A percentile compares a stretch with the other conserved stretches of the same genome.
These are phyloP conservation scores for Saccharomyces kudriavzevii DNA, from an alignment of 805 yeast species.

Conservation along the genomic window DNA sequence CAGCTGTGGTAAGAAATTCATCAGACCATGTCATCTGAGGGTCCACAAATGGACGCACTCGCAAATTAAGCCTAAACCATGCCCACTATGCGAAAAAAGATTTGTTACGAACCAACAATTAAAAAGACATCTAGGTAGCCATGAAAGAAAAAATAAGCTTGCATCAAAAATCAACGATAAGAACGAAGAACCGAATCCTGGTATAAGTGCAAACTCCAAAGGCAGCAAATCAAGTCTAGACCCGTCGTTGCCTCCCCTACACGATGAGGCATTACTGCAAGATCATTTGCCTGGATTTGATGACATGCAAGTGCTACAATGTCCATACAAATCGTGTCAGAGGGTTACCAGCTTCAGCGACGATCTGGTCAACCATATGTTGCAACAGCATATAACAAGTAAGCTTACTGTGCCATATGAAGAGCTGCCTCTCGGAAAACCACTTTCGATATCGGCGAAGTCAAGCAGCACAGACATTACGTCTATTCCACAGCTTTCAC, in stretches of 20 bases:
- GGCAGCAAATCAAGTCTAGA: neutral
- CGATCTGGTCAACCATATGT: conserved; percentile 14
- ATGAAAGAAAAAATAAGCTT: conserved; percentile 29
- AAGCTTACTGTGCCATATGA: conserved; percentile 2
- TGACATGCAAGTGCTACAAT: conserved; percentile 3
- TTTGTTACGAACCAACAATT: conserved; percentile 53
- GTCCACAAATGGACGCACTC: conserved; percentile 70
- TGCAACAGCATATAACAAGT: conserved; percentile 14
- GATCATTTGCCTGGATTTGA: neutral
- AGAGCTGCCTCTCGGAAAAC: neutral
- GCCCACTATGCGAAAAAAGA: conserved; percentile 52
- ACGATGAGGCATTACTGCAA: neutral
- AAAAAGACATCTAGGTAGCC: conserved; percentile 52
- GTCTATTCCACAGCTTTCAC: neutral
- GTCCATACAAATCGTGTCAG: conserved; percentile 15
- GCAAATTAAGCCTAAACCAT: conserved; percentile 46
- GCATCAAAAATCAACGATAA: neutral
- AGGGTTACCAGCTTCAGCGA: conserved; percentile 4
- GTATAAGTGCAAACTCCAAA: neutral
- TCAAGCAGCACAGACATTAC: neutral
- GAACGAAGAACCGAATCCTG: neutral
- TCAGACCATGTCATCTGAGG: conserved; percentile 69
- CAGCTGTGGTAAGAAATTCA: conserved; percentile 56
- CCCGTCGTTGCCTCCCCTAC: neutral
- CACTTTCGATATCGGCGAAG: neutral